These are phyloP conservation scores for Teunomyces gatunensis DNA, from an alignment of 805 yeast genomes.

Conservation along the genomic window DNA sequence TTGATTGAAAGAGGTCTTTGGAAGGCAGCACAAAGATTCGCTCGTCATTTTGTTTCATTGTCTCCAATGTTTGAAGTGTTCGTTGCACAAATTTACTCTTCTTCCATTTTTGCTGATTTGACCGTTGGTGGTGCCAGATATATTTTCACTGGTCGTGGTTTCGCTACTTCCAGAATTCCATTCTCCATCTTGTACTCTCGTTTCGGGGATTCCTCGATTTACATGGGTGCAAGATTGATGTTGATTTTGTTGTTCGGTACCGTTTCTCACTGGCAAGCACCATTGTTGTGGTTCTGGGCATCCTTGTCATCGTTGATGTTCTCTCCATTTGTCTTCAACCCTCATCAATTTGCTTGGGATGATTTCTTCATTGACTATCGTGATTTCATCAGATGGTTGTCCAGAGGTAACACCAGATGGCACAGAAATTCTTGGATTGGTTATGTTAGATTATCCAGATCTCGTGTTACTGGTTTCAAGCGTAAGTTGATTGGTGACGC, in stretches of 20 bases:
- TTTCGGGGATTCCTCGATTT: slow-evolving; percentile 79
- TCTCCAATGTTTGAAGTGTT: slow-evolving; percentile 84
- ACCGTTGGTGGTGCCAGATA: slow-evolving; percentile 85
- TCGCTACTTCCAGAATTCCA: slow-evolving; percentile 77
- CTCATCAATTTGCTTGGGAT: slow-evolving; percentile 95
- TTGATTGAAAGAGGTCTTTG: slow-evolving; percentile 78
- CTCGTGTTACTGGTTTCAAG: slow-evolving; percentile 90
- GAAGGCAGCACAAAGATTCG: slow-evolving; percentile 68
- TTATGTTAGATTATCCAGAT: slow-evolving; percentile 74
- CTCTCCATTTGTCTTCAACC: slow-evolving; percentile 94
- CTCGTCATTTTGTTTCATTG: slow-evolving; percentile 64
- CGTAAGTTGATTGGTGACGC: slow-evolving; percentile 62
- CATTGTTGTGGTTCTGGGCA: slow-evolving; percentile 96
- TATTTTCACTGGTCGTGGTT: slow-evolving; percentile 84
- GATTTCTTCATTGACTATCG: slow-evolving; percentile 96
- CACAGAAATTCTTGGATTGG: slow-evolving; percentile 90
- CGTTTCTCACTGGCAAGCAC: slow-evolving; percentile 85
- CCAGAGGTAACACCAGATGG: slow-evolving; percentile 89
- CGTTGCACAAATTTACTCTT: slow-evolving; percentile 75
- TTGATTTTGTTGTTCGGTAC: slow-evolving; percentile 71
- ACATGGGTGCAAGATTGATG: slow-evolving; percentile 79
- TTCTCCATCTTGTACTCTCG: slow-evolving; percentile 72
- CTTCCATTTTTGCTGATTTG: slow-evolving; percentile 67
- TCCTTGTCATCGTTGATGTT: slow-evolving; percentile 82
- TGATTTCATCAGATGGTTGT: slow-evolving; percentile 85